phyloP scores from a whole-genome alignment of 2,329 filamentous ascomycete genomes.

The Penicillium sp. region DNA sequence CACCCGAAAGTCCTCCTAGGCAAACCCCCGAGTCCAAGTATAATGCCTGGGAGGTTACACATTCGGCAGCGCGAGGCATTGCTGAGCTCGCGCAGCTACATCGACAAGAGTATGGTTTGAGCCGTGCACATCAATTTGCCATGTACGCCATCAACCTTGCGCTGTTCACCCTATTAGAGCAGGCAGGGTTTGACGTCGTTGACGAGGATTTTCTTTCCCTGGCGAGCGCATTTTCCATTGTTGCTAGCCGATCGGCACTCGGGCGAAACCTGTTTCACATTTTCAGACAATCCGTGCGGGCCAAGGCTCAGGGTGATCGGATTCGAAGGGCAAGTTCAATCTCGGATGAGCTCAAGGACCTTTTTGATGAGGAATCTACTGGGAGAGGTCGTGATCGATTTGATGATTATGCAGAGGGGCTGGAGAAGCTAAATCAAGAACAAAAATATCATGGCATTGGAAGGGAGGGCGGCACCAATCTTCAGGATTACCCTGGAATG shows the following conservation, averaged over 20 bases:
- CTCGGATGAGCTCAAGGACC: conserved; percentile 32
- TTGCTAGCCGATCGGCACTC: conserved; percentile 35
- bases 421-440: conserved; percentile 35
- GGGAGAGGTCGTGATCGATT: conserved; percentile 18
- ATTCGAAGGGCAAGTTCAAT: conserved; percentile 23
- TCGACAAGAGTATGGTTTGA: conserved; percentile 35
- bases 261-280: conserved; percentile 38
- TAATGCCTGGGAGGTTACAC: conserved; percentile 22
- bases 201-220: conserved; percentile 37
- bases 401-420: conserved; percentile 34
- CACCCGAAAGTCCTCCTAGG: conserved; percentile 29
- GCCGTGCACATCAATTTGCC: conserved; percentile 37
- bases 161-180: conserved; percentile 35
- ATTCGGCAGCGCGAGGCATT: conserved; percentile 34
- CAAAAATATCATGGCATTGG: conserved; percentile 31
- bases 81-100: conserved; percentile 30
- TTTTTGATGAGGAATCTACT: conserved; percentile 30
- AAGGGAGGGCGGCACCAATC: conserved; percentile 8
- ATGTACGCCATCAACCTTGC: conserved; percentile 41
- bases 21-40: conserved; percentile 21
- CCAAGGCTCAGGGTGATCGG: conserved; percentile 31
- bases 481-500: conserved; percentile 29
- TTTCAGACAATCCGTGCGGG: conserved; percentile 34
- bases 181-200: conserved; percentile 30
- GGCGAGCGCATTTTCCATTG: conserved; percentile 32